Base-by-base conservation (phyloP, 2,329 filamentous ascomycete species). In the Calonectria pauciramosa region DNA sequence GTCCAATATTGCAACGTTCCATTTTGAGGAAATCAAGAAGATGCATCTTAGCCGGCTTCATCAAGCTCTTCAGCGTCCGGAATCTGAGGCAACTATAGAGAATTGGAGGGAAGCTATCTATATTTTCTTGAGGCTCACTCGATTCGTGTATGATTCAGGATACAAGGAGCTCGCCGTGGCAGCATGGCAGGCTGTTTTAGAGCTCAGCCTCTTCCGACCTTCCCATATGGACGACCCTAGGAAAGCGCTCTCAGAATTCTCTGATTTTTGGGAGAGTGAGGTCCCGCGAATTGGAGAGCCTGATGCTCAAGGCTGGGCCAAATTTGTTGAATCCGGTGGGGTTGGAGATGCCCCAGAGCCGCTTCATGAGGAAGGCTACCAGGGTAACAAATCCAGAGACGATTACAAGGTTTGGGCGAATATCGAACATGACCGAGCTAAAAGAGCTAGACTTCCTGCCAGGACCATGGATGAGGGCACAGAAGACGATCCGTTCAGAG, bases 201-300 rank as follows among this genome's bases (percentile, higher is more conserved):
- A 98, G 81, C 87, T 94, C 68, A 92, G 91, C 23, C 90, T 95
- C 73, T 92, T 91, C 60, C 87, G 88, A 4, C 92, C 94, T 10
- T n/a, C 63, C 6, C 51, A 81, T 7, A 66, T 85, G 3, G 70
- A 80, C n/a, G 60, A 80, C 51, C 77, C 79, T 2, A 69, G 79
- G 14, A 77, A 76, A n/a, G 73, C 77, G 0, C 51, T 88, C 14
- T 82, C 84, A 3, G 81, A 82, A 0, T 94, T 98, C 75, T 87
- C 90, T 63, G 89, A 93, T 3, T 98, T 97, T 76, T 99, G 97
- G 97, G 95, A 98, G 73, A 94, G 92, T 71, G 96, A 98, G 81
- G 89, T 92, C 0, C 88, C 94, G 0, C 91, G 96, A 8, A 90
- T 98, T 69, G 96, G 96, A 13, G 96, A 99, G 79, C 81, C 85